phyloP scores from a whole-genome alignment of 2,329 filamentous ascomycete genomes.

The Drechslerella stenobrocha region DNA sequence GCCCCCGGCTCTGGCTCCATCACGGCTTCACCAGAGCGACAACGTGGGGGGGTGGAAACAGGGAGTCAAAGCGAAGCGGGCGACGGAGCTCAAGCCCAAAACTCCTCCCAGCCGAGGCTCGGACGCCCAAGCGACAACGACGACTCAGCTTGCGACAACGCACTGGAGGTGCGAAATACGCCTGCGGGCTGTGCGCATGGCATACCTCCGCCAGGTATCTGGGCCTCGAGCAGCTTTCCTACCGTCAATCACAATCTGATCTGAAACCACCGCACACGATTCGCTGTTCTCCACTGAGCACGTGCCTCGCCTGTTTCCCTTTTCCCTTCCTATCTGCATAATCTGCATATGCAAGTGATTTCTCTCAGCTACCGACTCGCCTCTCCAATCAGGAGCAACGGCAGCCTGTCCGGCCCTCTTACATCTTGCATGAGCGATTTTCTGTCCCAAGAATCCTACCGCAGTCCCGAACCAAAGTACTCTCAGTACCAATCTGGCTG shows the following conservation, averaged over 20 bases:
- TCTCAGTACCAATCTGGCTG: background rate
- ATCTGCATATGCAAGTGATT: conserved; percentile 49
- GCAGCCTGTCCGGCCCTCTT: conserved; percentile 46
- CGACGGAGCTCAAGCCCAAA: conserved; percentile 18
- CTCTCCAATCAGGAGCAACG: conserved; percentile 45
- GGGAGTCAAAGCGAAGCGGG: conserved; percentile 4
- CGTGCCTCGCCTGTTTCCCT: conserved; percentile 47
- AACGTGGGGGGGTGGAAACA: conserved; percentile 18
- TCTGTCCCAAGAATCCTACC: conserved; percentile 12
- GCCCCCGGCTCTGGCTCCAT: no score
- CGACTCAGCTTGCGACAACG: conserved; percentile 25
- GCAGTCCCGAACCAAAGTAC: background rate
- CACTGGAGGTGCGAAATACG: conserved; percentile 11
- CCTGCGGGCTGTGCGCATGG: conserved; percentile 9
- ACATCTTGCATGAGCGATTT: conserved; percentile 49
- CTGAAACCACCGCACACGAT: conserved; percentile 26
- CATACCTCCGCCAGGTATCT: background rate
- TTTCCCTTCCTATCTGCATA: conserved; percentile 8
- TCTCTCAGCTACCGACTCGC: conserved; percentile 48
- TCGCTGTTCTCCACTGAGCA: conserved; percentile 39
- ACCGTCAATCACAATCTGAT: conserved; percentile 12
- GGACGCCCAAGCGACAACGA: conserved; percentile 10
- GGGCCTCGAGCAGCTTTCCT: background rate
- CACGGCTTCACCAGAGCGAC: conserved; percentile 5
- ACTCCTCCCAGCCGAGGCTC: no score